Conservation (phyloP, 73 alveolate genomes). For the Stentor coeruleus region DNA sequence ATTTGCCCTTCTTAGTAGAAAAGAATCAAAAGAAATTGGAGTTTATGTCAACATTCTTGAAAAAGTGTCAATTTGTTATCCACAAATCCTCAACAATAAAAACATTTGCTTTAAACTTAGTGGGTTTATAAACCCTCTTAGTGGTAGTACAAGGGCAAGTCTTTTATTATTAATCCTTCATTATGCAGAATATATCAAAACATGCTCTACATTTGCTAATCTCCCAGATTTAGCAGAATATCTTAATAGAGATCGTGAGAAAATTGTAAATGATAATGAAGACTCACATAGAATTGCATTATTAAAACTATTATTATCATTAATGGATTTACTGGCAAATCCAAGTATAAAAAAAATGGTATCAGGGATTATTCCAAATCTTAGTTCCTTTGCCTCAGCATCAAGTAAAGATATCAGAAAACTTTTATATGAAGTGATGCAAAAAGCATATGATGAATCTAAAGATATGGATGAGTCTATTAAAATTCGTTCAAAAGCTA, state of each 20-base stretch:
- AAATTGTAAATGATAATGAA: constrained; percentile 8
- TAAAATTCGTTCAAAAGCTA: constrained; percentile 9
- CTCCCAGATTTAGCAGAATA: constrained; percentile 10
- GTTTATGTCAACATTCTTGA: constrained; percentile 35
- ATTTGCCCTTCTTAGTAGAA: constrained; percentile 15
- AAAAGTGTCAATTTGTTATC: constrained; percentile 35
- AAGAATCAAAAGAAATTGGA: constrained; percentile 33
- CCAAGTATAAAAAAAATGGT: constrained; percentile 5
- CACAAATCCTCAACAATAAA: constrained; percentile 35
- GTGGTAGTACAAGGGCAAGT: neutral
- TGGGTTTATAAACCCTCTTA: neutral
- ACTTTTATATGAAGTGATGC: neutral
- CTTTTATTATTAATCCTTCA: neutral
- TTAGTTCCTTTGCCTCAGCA: neutral
- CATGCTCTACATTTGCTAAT: neutral
- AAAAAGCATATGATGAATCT: constrained; percentile 4
- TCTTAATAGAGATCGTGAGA: constrained; percentile 1
- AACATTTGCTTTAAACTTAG: neutral
- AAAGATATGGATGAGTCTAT: neutral
- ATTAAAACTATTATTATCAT: neutral
- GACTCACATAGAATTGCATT: constrained; percentile 15
- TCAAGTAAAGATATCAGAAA: constrained; percentile 6
- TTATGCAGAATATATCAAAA: neutral
- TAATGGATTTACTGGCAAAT: neutral
- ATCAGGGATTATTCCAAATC: constrained; percentile 1